phyloP scores from a whole-genome alignment of 768 basidiomycete genomes.

The Myochromella boudieri region DNA sequence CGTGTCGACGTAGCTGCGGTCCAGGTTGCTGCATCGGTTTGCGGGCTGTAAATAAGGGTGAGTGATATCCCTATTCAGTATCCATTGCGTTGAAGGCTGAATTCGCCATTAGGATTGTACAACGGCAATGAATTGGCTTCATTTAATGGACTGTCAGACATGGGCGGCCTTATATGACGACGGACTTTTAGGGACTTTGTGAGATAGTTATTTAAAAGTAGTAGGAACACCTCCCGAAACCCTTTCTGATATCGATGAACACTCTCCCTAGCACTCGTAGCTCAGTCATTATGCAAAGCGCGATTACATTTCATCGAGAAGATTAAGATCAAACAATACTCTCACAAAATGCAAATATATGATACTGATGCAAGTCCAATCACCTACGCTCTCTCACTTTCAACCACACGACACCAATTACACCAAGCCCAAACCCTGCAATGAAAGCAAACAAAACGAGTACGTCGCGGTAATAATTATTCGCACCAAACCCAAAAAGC shows the following conservation, averaged over 20 bases:
- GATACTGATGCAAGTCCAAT: too few relatives aligned
- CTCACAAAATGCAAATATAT: background rate
- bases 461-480: constrained; percentile 89
- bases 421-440: constrained; percentile 68
- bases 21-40: constrained; percentile 22
- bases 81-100: background rate
- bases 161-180: too few relatives aligned
- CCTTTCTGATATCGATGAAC: too few relatives aligned
- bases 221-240: too few relatives aligned
- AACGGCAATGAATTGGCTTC: too few relatives aligned
- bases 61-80: background rate
- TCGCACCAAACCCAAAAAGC: constrained; percentile 84
- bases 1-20: constrained; percentile 20
- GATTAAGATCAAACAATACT: too few relatives aligned
- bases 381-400: constrained; percentile 76
- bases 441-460: constrained; percentile 86
- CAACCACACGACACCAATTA: constrained; percentile 79
- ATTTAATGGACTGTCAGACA: too few relatives aligned
- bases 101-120: too few relatives aligned
- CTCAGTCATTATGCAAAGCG: too few relatives aligned
- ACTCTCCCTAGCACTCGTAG: too few relatives aligned
- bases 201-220: too few relatives aligned
- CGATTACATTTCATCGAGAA: background rate
- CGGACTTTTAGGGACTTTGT: constrained; percentile 4
- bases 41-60: constrained; percentile 19